Evolutionary conservation across 768 basidiomycete genomes (phyloP), one percentile per base, ranked within the genome.

Genomic region (Fomitopsis pulvina): DNA sequence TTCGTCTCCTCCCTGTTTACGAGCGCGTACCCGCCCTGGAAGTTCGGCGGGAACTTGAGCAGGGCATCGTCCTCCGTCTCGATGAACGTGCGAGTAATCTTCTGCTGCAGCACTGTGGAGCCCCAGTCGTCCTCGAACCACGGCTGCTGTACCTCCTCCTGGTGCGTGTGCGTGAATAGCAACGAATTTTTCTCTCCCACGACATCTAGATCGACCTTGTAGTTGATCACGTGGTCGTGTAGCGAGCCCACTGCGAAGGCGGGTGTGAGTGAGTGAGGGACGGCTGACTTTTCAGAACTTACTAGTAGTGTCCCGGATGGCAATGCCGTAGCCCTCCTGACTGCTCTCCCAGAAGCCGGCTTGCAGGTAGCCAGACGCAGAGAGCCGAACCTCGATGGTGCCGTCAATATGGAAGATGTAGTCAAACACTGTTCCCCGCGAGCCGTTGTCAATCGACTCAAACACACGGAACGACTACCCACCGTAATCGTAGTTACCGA

Each of bases 191-290:
- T 59, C n/a, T 66, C 65, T 1, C 83, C 82, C 1, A 68, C 80
- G 38, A 85, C 70, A 52, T 85, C 83, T 29, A 85, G 74, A 52
- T 85, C 83, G 54, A 85, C 75, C 63, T 78, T 80, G 64, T 71
- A 80, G 60, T 81, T 82, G 60, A 85, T 78, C 28, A 84, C 75
- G 56, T 83, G 82, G 60, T 85, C 82, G 52, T 85, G 83, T 10
- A 85, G 61, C 32, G 74, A 80, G 10, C 83, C 83, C 79, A 83
- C 78, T 79, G 18, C 21, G 20, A 22, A 43, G 14, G 18, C 14
- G 39, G 26, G 18, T 30, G 51, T 21, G 51, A 28, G 14, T 20
- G 25, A 44, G 9, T 6, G 7, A 7, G 43, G 9, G 21, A 45
- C 18, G 22, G 2, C 26, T 20, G 21, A 41, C 24, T 12, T 25